phyloP scores from a whole-genome alignment of 108 stramenopile genomes.

The Nitzschia palea region DNA sequence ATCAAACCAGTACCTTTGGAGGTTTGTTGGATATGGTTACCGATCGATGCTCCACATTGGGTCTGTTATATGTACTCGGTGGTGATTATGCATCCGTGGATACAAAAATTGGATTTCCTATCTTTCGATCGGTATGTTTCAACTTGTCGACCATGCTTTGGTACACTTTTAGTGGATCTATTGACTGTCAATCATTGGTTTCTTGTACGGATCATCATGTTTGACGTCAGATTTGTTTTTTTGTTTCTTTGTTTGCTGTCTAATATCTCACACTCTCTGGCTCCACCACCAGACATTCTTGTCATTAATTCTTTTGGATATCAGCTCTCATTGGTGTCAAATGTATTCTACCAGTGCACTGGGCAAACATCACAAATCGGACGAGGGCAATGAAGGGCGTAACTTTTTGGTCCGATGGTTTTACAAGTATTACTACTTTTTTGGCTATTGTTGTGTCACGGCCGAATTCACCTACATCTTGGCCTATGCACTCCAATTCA shows the following conservation, averaged over 20 bases:
- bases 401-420: conserved; percentile 91
- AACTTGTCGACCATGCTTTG: too few relatives aligned
- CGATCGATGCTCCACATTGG: conserved; percentile 93
- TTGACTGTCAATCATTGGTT: too few relatives aligned
- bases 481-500: conserved; percentile 49
- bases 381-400: conserved; percentile 81
- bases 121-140: conserved; percentile 50
- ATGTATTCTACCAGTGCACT: conserved; percentile 71
- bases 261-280: neutral
- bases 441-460: conserved; percentile 95
- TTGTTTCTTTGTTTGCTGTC: too few relatives aligned
- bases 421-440: conserved; percentile 91
- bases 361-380: conserved; percentile 90
- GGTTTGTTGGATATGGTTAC: conserved; percentile 97
- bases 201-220: too few relatives aligned
- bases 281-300: conserved; percentile 43
- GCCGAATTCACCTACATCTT: conserved; percentile 87
- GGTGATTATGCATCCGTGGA: conserved; percentile 41
- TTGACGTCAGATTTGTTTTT: neutral
- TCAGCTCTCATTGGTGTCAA: conserved; percentile 94
- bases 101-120: conserved; percentile 14
- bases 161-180: too few relatives aligned
- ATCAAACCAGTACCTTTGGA: conserved; percentile 90
- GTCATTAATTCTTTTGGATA: conserved; percentile 67
- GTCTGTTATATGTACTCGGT: conserved; percentile 65